Base-by-base conservation (phyloP, 106 monocot species). In the Ottelia alismoides region DNA sequence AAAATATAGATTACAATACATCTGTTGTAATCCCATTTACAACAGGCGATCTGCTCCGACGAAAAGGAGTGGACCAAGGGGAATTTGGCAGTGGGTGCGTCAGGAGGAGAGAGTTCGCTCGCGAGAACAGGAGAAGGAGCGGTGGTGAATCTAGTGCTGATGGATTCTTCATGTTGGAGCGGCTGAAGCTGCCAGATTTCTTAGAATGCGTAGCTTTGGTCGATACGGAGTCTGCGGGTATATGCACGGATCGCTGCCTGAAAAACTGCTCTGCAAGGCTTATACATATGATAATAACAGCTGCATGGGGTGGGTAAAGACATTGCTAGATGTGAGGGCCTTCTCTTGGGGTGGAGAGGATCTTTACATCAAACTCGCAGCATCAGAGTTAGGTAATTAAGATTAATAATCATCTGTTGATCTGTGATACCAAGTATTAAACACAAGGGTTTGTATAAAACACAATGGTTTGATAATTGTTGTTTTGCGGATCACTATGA, bases 111-210 rank as follows among this genome's bases (percentile, higher is more conserved):
- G 43, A 28, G 19, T 27, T 61, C 18, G 20, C 4, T 17, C 49
- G 61, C 20, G 48, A 49, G 45, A 17, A 12, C 21, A 57, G 31
- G 23, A 31, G 7, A 19, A 43, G 40, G 40, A 43, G 10, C 10
- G 26, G 25, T 3, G 18, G 1, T 2, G 11, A 2, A 25, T 5
- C 20, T 2, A 21, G 22, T 14, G 61, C 28, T 18, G 49, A 61
- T 23, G 24, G 49, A 49, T 61, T 29, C 25, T 20, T 28, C 28
- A 61, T 28, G 45, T 2, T 60, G 1, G 45, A 11, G 18, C n/a
- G 45, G 26, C 1, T 60, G 12, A 60, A 60, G 24, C 18, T 47
- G 11, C 59, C 59, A 2, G 59, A 60, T 45, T 60, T 45, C n/a
- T 44, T 45, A 0, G 14, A 22, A 1, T n/a, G n/a, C n/a, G n/a